Base-by-base conservation (phyloP, 2,329 filamentous ascomycete genomes). In the Fusarium guadeloupense region DNA sequence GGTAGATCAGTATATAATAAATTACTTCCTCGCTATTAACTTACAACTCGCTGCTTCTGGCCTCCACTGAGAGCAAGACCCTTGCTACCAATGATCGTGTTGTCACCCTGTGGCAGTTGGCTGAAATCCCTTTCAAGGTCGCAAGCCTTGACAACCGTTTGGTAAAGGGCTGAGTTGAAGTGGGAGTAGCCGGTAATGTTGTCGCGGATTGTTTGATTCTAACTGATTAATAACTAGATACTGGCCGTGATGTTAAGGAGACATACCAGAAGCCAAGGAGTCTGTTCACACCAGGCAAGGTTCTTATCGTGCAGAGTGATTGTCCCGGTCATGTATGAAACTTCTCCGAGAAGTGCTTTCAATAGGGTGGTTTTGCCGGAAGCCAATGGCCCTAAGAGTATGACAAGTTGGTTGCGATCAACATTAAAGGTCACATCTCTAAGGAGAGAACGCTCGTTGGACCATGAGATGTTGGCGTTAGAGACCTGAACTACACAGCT, bases 31-130 rank as follows among this genome's bases (percentile, higher is more conserved):
- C 7, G 16, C 2, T n/a, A 1, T 14, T 10, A 9, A 59, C 69
- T 72, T 66, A 72, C 75, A 8, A 81, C 69, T 12, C 78, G 74
- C 45, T 79, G 76, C 56, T 76, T 78, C 59, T 83, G 81, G 0
- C 80, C 80, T 8, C 81, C 81, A 5, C 78, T 81, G 1, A 83
- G 70, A 5, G 74, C 76, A 43, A 80, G 72, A 0, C 81, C 80
- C 30, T 78, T 78, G 43, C 76, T 80, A 2, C 81, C 80, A 33
- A 81, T 70, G 1, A 73, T 66, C 0, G 78, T 81, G 9, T 66
- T 56, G 30, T 81, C 77, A 3, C 74, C 72, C 3, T 70, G 50
- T 1, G 73, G 62, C 12, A 82, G 64, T 26, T 69, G 71, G 5
- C 34, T 23, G 9, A 77, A 56, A 12, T 77, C 75, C 7, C 66